Conservation (phyloP, 768 basidiomycete species). For the Galerina marginata region DNA sequence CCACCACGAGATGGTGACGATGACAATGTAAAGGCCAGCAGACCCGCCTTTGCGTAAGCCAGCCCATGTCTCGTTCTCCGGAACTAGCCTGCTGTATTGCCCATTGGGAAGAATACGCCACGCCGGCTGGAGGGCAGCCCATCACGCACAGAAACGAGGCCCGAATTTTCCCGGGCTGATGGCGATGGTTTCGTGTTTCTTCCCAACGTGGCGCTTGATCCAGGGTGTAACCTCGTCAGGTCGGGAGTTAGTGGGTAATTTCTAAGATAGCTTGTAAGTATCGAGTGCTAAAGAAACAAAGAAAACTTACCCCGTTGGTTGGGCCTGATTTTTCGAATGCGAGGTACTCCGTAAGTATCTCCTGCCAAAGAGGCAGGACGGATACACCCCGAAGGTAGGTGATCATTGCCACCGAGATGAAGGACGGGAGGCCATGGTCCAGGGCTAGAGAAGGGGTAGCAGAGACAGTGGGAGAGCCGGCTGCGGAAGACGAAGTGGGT, state of each 20-base stretch:
- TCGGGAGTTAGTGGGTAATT: not conserved
- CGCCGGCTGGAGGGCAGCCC: not conserved
- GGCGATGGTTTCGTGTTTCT: conserved; percentile 1
- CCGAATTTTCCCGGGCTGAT: not conserved
- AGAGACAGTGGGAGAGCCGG: not conserved
- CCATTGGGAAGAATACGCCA: not conserved
- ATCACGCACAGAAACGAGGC: not conserved
- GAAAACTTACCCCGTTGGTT: not conserved
- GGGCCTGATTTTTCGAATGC: not conserved
- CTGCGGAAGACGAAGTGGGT: too few species aligned
- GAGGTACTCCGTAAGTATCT: not conserved
- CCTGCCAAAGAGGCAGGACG: not conserved
- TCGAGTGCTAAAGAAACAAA: not conserved
- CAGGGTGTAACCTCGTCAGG: not conserved
- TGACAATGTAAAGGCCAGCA: conserved; percentile 4
- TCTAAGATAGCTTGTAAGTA: not conserved
- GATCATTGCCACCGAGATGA: not conserved
- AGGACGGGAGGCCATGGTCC: not conserved
- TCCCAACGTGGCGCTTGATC: not conserved
- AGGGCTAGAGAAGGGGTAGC: not conserved
- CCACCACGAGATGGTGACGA: conserved; percentile 10
- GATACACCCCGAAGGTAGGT: not conserved
- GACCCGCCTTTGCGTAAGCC: conserved; percentile 1
- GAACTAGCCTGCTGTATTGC: not conserved
- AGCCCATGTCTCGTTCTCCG: not conserved